Conservation (phyloP, 371 early-diverging fungal species). For the Lichtheimia ornata region DNA sequence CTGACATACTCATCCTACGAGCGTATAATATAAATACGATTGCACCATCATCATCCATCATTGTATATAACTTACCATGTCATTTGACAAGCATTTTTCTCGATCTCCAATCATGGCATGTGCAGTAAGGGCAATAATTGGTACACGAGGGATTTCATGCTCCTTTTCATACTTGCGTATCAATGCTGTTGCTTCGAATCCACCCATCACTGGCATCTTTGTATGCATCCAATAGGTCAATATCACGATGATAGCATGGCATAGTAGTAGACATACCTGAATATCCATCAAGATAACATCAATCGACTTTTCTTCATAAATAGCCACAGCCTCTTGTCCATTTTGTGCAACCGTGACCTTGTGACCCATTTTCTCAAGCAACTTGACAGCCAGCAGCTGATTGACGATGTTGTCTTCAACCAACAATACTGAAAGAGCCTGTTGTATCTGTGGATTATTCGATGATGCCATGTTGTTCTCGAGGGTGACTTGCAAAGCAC, state of each 20-base stretch:
- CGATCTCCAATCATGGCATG: conserved; percentile 82
- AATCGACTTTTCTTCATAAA: conserved; percentile 56
- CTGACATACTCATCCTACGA: conserved; percentile 65
- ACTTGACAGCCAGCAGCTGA: conserved; percentile 77
- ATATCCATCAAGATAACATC: conserved; percentile 84
- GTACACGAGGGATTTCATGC: conserved; percentile 37
- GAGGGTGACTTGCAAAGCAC: conserved; percentile 68
- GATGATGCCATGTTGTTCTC: conserved; percentile 65
- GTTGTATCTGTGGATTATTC: conserved; percentile 48
- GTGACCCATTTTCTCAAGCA: conserved; percentile 78
- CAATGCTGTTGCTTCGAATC: conserved; percentile 73
- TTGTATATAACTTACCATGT: conserved; percentile 60
- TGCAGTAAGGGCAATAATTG: conserved; percentile 79
- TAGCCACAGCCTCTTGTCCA: conserved; percentile 75
- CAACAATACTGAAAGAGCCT: conserved; percentile 66
- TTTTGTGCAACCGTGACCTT: conserved; percentile 72
- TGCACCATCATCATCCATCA: background rate
- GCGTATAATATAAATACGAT: background rate
- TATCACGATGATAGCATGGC: too few relatives aligned
- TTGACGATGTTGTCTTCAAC: conserved; percentile 86
- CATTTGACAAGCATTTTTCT: conserved; percentile 73
- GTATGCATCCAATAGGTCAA: background rate
- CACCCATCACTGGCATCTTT: conserved; percentile 76
- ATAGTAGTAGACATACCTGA: conserved; percentile 28
- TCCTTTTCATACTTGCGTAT: conserved; percentile 64